Conservation (phyloP, 2,329 filamentous ascomycete species). For the Didymella pinodella region DNA sequence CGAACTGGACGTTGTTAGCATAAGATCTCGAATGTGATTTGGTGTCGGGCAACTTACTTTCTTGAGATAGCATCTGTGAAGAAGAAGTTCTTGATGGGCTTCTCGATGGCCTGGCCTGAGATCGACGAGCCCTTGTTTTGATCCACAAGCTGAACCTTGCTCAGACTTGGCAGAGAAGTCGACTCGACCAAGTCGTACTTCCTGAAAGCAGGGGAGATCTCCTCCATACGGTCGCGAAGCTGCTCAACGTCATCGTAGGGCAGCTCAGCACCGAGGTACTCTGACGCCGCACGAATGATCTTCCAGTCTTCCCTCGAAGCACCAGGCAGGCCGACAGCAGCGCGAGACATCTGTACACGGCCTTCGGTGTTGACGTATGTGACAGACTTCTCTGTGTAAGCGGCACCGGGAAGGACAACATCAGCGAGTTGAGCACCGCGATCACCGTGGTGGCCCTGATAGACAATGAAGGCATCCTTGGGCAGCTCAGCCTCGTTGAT, state of each 20-base stretch:
- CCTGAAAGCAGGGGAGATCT: conserved; percentile 89
- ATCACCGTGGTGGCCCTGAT: conserved; percentile 98
- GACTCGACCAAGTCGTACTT: conserved; percentile 92
- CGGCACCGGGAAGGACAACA: conserved; percentile 89
- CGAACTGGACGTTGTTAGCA: conserved; percentile 67
- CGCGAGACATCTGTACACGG: conserved; percentile 90
- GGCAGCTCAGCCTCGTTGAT: conserved; percentile 84
- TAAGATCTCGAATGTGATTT: background rate
- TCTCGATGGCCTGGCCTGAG: conserved; percentile 78
- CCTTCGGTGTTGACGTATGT: conserved; percentile 99
- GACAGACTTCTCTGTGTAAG: conserved; percentile 95
- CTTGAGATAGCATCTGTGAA: conserved; percentile 97
- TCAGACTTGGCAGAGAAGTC: conserved; percentile 73
- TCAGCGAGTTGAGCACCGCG: conserved; percentile 91
- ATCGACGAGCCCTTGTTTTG: conserved; percentile 88
- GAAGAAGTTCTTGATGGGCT: conserved; percentile 94
- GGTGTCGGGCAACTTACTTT: conserved; percentile 68
- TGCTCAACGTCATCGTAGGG: conserved; percentile 92
- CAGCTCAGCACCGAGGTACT: conserved; percentile 86
- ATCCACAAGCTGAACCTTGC: conserved; percentile 94
- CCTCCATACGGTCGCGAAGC: conserved; percentile 90
- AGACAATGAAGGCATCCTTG: conserved; percentile 94
- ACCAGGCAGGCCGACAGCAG: conserved; percentile 86
- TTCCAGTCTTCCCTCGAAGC: conserved; percentile 98
- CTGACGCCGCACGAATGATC: conserved; percentile 90